These are phyloP conservation scores for Phytophthora pisi DNA, from an alignment of 352 stramenopile species.

Conservation along the genomic window DNA sequence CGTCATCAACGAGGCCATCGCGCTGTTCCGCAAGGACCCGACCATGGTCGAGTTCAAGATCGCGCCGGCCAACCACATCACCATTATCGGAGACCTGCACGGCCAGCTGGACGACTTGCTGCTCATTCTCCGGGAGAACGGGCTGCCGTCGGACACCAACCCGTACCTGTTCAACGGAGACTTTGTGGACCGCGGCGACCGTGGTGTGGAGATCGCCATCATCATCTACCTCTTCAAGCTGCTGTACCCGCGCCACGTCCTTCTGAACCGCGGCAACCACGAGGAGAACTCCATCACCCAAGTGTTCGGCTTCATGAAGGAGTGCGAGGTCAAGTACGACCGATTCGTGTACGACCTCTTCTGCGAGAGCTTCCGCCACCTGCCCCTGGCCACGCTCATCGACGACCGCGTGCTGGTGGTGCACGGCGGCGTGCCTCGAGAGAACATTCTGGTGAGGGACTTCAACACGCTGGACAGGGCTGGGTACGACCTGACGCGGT, in stretches of 20 bases:
- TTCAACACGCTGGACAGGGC: constrained; percentile 64
- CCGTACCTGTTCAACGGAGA: constrained; percentile 90
- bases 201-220: constrained; percentile 77
- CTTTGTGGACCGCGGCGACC: constrained; percentile 83
- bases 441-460: constrained; percentile 58
- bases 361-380: constrained; percentile 79
- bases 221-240: constrained; percentile 87
- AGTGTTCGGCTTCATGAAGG: constrained; percentile 89
- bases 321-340: constrained; percentile 87
- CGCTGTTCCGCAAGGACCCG: constrained; percentile 56
- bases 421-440: constrained; percentile 80
- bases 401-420: constrained; percentile 78
- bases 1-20: constrained; percentile 65
- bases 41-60: constrained; percentile 76
- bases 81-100: constrained; percentile 83
- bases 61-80: constrained; percentile 76
- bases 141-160: constrained; percentile 70
- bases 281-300: constrained; percentile 87
- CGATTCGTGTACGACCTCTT: constrained; percentile 79
- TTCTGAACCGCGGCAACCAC: constrained; percentile 88
- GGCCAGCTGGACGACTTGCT: constrained; percentile 87
- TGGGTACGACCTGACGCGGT: constrained; percentile 80
- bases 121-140: constrained; percentile 86
- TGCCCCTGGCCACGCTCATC: constrained; percentile 78
- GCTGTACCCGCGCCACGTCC: constrained; percentile 72